Evolutionary conservation across 208 protist species (phyloP).

Genomic region (Crithidia sp.): DNA sequence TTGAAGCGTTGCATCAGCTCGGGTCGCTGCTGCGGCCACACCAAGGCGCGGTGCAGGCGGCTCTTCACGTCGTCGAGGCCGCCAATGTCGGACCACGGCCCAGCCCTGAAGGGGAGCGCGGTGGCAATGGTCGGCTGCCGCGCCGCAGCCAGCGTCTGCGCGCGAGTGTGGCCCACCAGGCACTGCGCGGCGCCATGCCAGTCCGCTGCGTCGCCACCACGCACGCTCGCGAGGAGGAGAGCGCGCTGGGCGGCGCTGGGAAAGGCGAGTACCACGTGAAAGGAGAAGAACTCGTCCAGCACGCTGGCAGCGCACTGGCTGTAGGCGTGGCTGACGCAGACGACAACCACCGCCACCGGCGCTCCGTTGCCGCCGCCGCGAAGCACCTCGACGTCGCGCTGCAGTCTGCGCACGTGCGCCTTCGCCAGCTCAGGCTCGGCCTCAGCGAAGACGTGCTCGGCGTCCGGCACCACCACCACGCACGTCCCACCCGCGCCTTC

Average conservation of each 20-base stretch:
- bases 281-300: slow-evolving; percentile 51
- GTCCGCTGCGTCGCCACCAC: slow-evolving; percentile 31
- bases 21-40: slow-evolving; percentile 98
- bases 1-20: slow-evolving; percentile 98
- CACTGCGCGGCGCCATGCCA: slow-evolving; percentile 50
- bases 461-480: slow-evolving; percentile 38
- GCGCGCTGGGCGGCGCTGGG: slow-evolving; percentile 53
- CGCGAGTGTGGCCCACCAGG: slow-evolving; percentile 62
- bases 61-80: slow-evolving; percentile 98
- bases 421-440: slow-evolving; percentile 50
- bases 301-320: slow-evolving; percentile 31
- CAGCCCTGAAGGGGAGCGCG: slow-evolving; percentile 47
- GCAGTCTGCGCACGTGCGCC: slow-evolving; percentile 32
- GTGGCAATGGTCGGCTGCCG: slow-evolving; percentile 13
- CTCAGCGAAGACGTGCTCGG: slow-evolving; percentile 53
- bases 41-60: slow-evolving; percentile 98
- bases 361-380: slow-evolving; percentile 29
- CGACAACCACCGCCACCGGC: slow-evolving; percentile 45
- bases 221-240: slow-evolving; percentile 54
- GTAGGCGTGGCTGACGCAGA: slow-evolving; percentile 51
- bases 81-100: slow-evolving; percentile 99
- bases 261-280: slow-evolving; percentile 43
- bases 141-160: slow-evolving; percentile 59
- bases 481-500: slow-evolving; percentile 21
- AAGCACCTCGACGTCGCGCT: slow-evolving; percentile 35